A percentile compares a stretch with the other conserved stretches of the same genome.
These are phyloP conservation scores for Suillus placidus DNA, from an alignment of 768 basidiomycete genomes.

Conservation along the genomic window DNA sequence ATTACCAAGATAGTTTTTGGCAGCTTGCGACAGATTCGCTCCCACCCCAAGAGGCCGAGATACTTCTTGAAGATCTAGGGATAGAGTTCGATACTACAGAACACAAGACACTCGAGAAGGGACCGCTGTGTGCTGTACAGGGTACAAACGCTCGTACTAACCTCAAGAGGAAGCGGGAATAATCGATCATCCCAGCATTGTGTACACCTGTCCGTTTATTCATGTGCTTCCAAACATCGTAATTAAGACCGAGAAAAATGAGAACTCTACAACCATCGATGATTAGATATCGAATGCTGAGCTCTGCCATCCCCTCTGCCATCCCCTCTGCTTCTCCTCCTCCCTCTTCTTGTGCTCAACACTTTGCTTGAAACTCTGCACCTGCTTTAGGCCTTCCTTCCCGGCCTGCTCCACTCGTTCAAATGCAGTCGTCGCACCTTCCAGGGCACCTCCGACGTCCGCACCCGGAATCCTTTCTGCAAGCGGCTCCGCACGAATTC, in stretches of 20 bases:
- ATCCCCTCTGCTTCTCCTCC: constrained; percentile 45
- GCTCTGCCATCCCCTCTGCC: constrained; percentile 62
- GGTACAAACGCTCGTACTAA: constrained; percentile 32
- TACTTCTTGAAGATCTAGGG: constrained; percentile 78
- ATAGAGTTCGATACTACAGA: constrained; percentile 79
- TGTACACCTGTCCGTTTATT: background rate
- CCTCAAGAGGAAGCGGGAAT: constrained; percentile 57
- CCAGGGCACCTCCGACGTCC: constrained; percentile 5
- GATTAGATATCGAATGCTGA: constrained; percentile 44
- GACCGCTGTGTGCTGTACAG: constrained; percentile 52
- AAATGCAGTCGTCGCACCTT: constrained; percentile 22
- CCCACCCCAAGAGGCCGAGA: constrained; percentile 61
- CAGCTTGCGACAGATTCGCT: constrained; percentile 68
- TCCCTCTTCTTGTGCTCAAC: constrained; percentile 43
- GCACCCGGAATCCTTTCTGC: constrained; percentile 8
- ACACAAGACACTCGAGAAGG: constrained; percentile 64
- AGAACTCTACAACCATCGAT: no score
- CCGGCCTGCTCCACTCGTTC: constrained; percentile 38
- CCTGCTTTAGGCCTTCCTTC: constrained; percentile 38
- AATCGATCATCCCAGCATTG: constrained; percentile 1
- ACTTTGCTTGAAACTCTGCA: constrained; percentile 46
- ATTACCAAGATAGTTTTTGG: constrained; percentile 62
- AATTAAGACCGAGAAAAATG: background rate
- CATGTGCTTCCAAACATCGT: background rate
- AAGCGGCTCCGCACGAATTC: constrained; percentile 48